Evolutionary conservation across 2,329 filamentous ascomycete species (phyloP), one percentile per base, ranked within the genome.

Genomic region (Penicillium occitanis): DNA sequence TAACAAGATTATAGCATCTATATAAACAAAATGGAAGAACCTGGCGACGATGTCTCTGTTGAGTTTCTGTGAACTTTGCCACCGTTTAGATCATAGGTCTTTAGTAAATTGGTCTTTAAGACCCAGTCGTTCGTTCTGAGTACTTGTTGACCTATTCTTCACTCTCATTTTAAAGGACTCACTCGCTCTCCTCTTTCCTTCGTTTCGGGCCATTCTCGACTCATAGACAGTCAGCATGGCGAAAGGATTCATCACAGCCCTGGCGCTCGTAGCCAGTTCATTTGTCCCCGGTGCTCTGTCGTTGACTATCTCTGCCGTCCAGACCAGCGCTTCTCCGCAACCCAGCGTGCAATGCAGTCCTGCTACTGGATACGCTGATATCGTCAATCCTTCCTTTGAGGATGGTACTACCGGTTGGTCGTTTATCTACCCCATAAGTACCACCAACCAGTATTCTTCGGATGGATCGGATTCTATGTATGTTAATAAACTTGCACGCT

Each of bases 221-320:
- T 6, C 22, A 44, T 14, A 59, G 22, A 28, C 22, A 58, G 50
- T 14, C 22, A 33, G 33, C 57, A 60, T 60, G 57, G 40, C 17
- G 37, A 60, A 60, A 60, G 22, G 28, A 10, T 30, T 46, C 22
- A 44, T 30, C 7, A 30, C 37, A 19, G 37, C 22, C 3, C 35
- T 60, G 57, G 57, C 57, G 14, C 37, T 60, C 22, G 57, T 60
- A 25, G 57, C 57, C 37, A 46, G 57, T n/a, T 40, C 57, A n/a
- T 44, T 60, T 4, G 25, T 60, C 3, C 57, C 57, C 10, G 57
- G 57, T 30, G 57, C 40, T 60, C 57, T 60, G 11, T 25, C 57
- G 25, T 51, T 30, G 22, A 59, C 35, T 6, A 40, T 58, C 55
- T 22, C 55, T 17, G 5, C 17, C 17, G 6, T 14, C n/a, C 55